Percentiles rank a stretch among this genome's conserved stretches.
Conservation (phyloP, 768 basidiomycete genomes). For the Russula virescens region DNA sequence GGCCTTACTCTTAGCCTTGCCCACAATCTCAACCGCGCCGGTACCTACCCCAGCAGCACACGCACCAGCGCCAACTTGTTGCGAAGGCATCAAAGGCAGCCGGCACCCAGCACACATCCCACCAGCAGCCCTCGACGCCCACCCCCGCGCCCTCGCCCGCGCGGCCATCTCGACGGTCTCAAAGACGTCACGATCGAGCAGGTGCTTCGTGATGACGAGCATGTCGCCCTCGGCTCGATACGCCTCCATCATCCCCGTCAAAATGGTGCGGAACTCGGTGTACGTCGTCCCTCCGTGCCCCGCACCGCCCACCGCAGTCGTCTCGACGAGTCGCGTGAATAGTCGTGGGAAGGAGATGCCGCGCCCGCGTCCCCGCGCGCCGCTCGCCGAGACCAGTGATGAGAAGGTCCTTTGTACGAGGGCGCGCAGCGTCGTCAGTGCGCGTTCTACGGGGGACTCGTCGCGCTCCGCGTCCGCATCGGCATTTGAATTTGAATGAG, state of each 20-base stretch:
- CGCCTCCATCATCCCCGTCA: slow-evolving; percentile 93
- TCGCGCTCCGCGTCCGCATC: slow-evolving; percentile 19
- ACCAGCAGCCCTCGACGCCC: slow-evolving; percentile 41
- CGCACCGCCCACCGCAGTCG: slow-evolving; percentile 41
- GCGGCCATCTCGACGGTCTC: slow-evolving; percentile 57
- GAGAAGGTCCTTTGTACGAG: slow-evolving; percentile 83
- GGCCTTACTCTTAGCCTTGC: neutral
- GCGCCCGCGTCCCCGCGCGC: slow-evolving; percentile 44
- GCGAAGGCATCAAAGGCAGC: slow-evolving; percentile 35
- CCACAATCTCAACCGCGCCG: neutral
- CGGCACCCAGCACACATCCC: slow-evolving; percentile 50
- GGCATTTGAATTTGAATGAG: slow-evolving; percentile 3
- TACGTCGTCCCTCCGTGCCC: slow-evolving; percentile 52
- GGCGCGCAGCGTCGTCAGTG: slow-evolving; percentile 53
- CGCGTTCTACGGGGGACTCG: slow-evolving; percentile 18
- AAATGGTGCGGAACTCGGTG: slow-evolving; percentile 84
- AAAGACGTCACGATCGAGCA: slow-evolving; percentile 80
- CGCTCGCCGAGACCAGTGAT: slow-evolving; percentile 77
- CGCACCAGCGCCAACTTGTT: neutral
- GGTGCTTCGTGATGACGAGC: slow-evolving; percentile 73
- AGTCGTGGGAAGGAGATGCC: slow-evolving; percentile 82
- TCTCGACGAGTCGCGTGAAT: slow-evolving; percentile 87
- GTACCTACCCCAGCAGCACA: neutral
- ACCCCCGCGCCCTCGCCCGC: slow-evolving; percentile 54
- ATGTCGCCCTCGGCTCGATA: slow-evolving; percentile 91